These are phyloP conservation scores for Neofusicoccum umdonicola DNA, from an alignment of 2,329 filamentous ascomycete species.

Conservation along the genomic window DNA sequence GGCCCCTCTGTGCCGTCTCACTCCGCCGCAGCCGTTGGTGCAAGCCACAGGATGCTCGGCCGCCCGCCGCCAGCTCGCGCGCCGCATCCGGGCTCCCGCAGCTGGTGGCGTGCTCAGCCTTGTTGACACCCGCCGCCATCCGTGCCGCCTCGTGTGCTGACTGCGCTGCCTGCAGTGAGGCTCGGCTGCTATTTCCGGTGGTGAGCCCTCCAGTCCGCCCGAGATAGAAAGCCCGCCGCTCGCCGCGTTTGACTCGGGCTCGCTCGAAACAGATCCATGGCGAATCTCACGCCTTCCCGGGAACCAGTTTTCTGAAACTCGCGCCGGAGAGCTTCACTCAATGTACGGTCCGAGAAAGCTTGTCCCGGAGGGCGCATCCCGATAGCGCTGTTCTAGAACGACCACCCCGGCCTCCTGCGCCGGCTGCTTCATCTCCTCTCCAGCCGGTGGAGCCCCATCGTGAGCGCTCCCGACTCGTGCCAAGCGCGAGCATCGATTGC, in stretches of 20 bases:
- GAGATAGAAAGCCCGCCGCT: neutral
- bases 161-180: neutral
- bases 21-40: neutral
- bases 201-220: neutral
- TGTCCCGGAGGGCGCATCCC: neutral
- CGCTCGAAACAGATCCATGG: neutral
- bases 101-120: neutral
- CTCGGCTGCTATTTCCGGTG: too few species aligned
- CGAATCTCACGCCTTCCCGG: neutral
- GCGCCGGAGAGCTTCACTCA: slow-evolving; percentile 2
- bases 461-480: neutral
- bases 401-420: neutral
- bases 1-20: neutral
- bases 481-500: neutral
- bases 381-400: slow-evolving; percentile 14
- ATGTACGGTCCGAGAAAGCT: slow-evolving; percentile 4
- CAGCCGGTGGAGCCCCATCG: neutral
- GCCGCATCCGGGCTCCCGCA: neutral
- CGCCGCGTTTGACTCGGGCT: neutral
- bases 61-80: neutral
- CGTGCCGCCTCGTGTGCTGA: neutral
- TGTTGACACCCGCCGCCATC: neutral
- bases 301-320: slow-evolving; percentile 13
- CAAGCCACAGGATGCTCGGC: neutral
- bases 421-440: neutral